Conservation (phyloP, 495 filamentous ascomycete species). For the Rhypophila decipiens region DNA sequence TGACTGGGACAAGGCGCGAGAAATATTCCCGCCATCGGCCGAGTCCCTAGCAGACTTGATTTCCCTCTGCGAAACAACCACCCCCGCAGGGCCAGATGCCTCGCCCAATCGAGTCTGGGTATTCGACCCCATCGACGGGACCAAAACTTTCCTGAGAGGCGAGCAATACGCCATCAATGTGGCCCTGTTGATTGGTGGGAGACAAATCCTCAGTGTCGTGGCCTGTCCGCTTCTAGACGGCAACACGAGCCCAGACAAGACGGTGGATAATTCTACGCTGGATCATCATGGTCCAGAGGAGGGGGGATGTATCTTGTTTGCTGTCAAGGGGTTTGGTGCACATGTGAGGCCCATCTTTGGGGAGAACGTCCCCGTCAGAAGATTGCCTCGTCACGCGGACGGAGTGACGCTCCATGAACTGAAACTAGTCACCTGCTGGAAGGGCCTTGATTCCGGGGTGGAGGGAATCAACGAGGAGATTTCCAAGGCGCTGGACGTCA, state of each 20-base stretch:
- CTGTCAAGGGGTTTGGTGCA: slow-evolving; percentile 50
- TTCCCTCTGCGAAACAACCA: slow-evolving; percentile 43
- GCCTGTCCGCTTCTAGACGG: slow-evolving; percentile 55
- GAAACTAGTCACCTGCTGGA: slow-evolving; percentile 33
- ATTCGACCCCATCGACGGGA: slow-evolving; percentile 69
- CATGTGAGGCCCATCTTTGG: slow-evolving; percentile 40
- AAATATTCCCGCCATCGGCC: slow-evolving; percentile 10
- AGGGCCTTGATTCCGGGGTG: slow-evolving; percentile 33
- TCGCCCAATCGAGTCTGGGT: slow-evolving; percentile 55
- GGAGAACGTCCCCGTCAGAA: neutral
- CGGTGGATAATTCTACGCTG: slow-evolving; percentile 33
- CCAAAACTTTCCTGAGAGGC: slow-evolving; percentile 55
- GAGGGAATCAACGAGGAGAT: slow-evolving; percentile 40
- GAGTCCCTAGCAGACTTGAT: slow-evolving; percentile 57
- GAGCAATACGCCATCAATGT: slow-evolving; percentile 55
- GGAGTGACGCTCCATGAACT: slow-evolving; percentile 27
- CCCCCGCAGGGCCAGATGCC: slow-evolving; percentile 25
- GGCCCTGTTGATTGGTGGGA: slow-evolving; percentile 30
- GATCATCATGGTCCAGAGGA: slow-evolving; percentile 40
- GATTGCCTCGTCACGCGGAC: slow-evolving; percentile 18
- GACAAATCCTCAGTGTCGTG: slow-evolving; percentile 38
- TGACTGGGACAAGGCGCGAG: neutral
- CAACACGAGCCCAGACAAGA: slow-evolving; percentile 36
- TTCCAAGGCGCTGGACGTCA: slow-evolving; percentile 38
- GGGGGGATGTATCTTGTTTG: slow-evolving; percentile 50